Evolutionary conservation across 305 asterid genomes (phyloP), one percentile per base, ranked within the genome.

Genomic region (Solanum hybrid): DNA sequence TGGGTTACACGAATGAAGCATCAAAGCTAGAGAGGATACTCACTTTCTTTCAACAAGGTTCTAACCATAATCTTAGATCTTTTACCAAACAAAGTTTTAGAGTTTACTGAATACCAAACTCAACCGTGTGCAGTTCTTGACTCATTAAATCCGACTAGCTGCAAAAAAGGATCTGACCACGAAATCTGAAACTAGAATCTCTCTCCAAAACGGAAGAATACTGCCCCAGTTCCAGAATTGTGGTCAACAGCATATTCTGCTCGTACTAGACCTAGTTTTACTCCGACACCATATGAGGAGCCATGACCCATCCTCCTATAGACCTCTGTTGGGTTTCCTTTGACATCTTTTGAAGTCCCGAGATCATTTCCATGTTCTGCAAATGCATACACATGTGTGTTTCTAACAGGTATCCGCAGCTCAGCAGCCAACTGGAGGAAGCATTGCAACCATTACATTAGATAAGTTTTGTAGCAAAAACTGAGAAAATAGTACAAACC

Each of bases 341-440:
- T 98, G 19, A 98, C 98, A 40, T 95, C 98, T 92, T 96, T 96
- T 34, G 99, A 98, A 79, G 96, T 95, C 87, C 99, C 99, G 7
- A 96, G 97, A 90, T 97, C 99, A 73, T 96, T 96, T 12, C 99
- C 99, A 64, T 97, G 99, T 90, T 97, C 99, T n/a, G 95, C 98
- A 93, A 97, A 97, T 85, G 94, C 97, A 91, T 97, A 97, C 1
- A 94, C 97, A 24, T 95, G 98, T 1, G 98, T 96, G 86, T 92
- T 96, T 93, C 93, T 93, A 88, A 97, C 95, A 11, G 99, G 99
- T 72, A 96, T 89, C 90, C 99, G 93, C 76, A 96, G 90, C 94
- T 97, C 99, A 26, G 98, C 96, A 84, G 98, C 99, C 85, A 96
- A 88, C 99, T 98, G 91, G 78, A 90, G 79, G 79, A 84, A 85